Evolutionary conservation across 2,329 filamentous ascomycete species (phyloP), one percentile per base, ranked within the genome.

Genomic region (Penicillium sp.): DNA sequence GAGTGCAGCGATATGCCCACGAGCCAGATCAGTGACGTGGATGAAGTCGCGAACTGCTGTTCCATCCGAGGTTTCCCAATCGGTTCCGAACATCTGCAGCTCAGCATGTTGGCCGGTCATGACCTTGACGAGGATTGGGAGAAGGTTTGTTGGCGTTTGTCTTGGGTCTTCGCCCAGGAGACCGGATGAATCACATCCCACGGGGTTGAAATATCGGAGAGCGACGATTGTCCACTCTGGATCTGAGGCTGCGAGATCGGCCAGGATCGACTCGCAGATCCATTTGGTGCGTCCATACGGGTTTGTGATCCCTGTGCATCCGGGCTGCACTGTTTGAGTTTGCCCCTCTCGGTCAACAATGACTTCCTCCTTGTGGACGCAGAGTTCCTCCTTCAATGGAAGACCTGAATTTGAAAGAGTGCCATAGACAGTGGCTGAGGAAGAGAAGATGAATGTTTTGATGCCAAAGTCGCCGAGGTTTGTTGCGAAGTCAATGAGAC

Each of bases 31-130:
- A 14, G 79, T 80, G 33, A 87, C 84, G 58, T 87, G 84, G 56
- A 87, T 85, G 63, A 85, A 88, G 66, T 88, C 85, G 38, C 85
- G 80, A 36, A 87, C 77, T 1, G 83, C 83, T 0, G 84, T 87
- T 14, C 85, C 84, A 59, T 88, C 85, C 4, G 75, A 72, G 0
- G 85, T 87, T 50, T 84, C 77, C 79, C 84, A 88, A 66, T 88
- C 83, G 2, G 76, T 77, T 7, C 85, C 85, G 56, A 84, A 87
- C 47, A 87, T 79, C 44, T 81, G 75, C n/a, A 87, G 72, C 40
- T 78, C 74, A 4, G 74, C 62, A 43, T 77, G 76, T 31, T 76
- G 69, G 1, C 84, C 82, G 0, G 78, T 81, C 61, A 86, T 74
- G 7, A 85, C 83, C 47, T 82, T 81, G 44, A 82, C 77, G 36